Base-by-base conservation (phyloP, 768 basidiomycete species). In the Panaeolus papilionaceus region DNA sequence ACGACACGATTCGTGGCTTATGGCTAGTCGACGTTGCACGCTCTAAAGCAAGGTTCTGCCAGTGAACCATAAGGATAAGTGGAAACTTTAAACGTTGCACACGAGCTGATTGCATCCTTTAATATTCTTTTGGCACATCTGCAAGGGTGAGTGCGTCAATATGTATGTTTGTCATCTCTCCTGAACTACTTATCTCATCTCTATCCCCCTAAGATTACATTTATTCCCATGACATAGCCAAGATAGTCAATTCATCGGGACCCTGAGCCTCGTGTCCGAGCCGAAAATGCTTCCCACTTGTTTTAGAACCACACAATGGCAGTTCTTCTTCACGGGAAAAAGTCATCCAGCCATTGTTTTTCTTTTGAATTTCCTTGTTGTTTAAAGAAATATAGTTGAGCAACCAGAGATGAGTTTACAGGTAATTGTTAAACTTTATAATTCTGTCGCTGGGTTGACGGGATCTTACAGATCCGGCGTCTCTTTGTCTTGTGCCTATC, bases 201-300 rank as follows among this genome's bases (percentile, higher is more conserved):
- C 28, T 58, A 58, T 58, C 54, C 54, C 47, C 54, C 54, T 58
- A 58, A 58, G 54, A 58, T 58, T 58, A 58, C 33, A 58, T 58
- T 58, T 58, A 28, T 58, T 58, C 54, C 54, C 54, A 58, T 58
- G 54, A 58, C 54, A 58, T 58, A 58, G 54, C 54, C 54, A 58
- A 58, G 54, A 58, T 58, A 33, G 54, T 58, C 54, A 58, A 58
- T 58, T 58, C 33, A 58, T 14, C 6, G 28, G 54, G 54, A 58
- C 54, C 54, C 54, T 58, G 54, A 58, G 54, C 54, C 54, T 58
- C 54, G 28, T 58, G 54, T n/a, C 26, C 28, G 33, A 58, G 12
- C 54, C 54, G 54, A 58, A 58, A 58, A 58, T 58, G 54, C 33
- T 58, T 58, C 54, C 54, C 54, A 58, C 54, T 58, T 58, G 54